phyloP scores from a whole-genome alignment of 192 early-diverging fungal species.

The Backusella liffmaniae region DNA sequence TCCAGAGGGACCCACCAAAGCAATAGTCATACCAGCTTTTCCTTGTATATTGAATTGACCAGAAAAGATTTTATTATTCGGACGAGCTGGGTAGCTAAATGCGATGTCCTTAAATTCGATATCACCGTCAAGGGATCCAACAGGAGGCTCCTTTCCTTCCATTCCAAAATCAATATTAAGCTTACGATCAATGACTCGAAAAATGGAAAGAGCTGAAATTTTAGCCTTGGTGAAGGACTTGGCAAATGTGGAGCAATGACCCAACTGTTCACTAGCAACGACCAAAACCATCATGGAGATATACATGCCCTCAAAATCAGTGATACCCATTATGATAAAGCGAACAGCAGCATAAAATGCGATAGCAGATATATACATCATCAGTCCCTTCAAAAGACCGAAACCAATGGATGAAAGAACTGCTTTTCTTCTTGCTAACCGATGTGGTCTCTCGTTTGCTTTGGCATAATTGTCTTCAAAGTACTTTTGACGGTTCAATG shows the following conservation, averaged over 20 bases:
- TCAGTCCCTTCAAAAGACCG: constrained; percentile 57
- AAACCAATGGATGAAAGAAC: constrained; percentile 69
- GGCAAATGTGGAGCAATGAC: constrained; percentile 64
- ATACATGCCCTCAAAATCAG: constrained; percentile 17
- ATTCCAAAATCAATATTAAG: constrained; percentile 64
- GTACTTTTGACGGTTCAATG: constrained; percentile 66
- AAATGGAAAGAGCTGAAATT: constrained; percentile 68
- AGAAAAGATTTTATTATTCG: constrained; percentile 46
- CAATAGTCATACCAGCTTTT: constrained; percentile 70
- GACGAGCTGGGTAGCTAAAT: constrained; percentile 69
- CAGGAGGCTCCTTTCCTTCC: constrained; percentile 33
- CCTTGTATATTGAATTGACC: constrained; percentile 47
- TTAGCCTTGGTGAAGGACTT: constrained; percentile 78
- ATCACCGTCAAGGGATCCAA: constrained; percentile 31
- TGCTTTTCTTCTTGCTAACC: constrained; percentile 61
- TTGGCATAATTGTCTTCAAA: constrained; percentile 68
- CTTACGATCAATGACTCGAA: constrained; percentile 68
- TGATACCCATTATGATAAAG: constrained; percentile 16
- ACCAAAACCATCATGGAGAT: constrained; percentile 4
- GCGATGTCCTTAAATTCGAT: constrained; percentile 38
- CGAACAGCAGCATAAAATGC: constrained; percentile 67
- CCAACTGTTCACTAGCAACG: constrained; percentile 38
- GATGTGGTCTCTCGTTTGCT: constrained; percentile 68
- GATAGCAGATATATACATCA: constrained; percentile 65
- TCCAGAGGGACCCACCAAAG: constrained; percentile 84